A percentile compares a stretch with the other conserved stretches of the same genome.
These are phyloP conservation scores for Hymenotorrendiella dingleyae DNA, from an alignment of 2,329 filamentous ascomycete genomes.

Conservation along the genomic window DNA sequence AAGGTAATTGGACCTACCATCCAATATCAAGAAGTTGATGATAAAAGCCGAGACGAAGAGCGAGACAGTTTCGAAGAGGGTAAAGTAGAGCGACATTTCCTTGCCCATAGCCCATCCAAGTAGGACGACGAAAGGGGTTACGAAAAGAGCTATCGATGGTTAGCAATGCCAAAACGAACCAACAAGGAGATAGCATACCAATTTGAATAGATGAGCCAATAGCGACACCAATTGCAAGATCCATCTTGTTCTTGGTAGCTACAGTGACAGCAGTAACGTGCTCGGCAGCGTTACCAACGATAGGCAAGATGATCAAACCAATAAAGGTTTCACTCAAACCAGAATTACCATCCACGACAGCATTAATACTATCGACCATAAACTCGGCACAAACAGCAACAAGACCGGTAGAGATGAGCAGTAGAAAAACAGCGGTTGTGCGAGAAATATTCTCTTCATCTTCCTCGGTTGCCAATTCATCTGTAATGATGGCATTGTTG, in stretches of 20 bases:
- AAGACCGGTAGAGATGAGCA: conserved; percentile 58
- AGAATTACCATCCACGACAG: conserved; percentile 49
- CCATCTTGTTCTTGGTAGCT: conserved; percentile 71
- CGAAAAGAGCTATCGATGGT: conserved; percentile 46
- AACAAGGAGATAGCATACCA: conserved; percentile 29
- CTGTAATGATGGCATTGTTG: conserved; percentile 23
- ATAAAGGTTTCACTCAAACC: conserved; percentile 60
- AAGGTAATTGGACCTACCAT: conserved; percentile 81
- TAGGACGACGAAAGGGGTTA: conserved; percentile 65
- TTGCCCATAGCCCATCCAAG: conserved; percentile 64
- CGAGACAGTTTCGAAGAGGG: conserved; percentile 81
- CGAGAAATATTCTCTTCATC: conserved; percentile 47
- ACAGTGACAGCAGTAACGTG: conserved; percentile 67
- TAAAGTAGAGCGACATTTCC: conserved; percentile 78
- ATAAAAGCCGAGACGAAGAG: conserved; percentile 81
- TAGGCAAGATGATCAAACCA: conserved; percentile 65
- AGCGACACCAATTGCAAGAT: conserved; percentile 66
- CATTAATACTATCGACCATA: conserved; percentile 61
- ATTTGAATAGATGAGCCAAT: conserved; percentile 69
- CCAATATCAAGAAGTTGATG: conserved; percentile 81
- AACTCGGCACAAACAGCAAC: conserved; percentile 67
- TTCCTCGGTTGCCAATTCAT: conserved; percentile 19
- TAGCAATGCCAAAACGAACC: background rate
- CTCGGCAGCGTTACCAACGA: conserved; percentile 69
- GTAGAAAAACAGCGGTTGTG: conserved; percentile 52